phyloP scores from a whole-genome alignment of 441 rosid genomes.

The Euphorbia celastroides region DNA sequence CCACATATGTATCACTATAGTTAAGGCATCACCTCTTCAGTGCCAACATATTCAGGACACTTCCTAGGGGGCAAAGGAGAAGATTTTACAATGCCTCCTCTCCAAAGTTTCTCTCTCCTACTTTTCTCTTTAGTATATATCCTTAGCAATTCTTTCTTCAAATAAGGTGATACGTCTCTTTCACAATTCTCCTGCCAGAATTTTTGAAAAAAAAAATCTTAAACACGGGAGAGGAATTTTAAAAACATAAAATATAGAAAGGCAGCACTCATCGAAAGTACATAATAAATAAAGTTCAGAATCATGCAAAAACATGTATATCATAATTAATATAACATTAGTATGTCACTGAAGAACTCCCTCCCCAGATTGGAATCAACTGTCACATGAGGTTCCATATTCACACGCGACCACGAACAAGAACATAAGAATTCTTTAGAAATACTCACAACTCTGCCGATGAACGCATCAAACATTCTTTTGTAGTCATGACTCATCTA shows the following conservation, averaged over 20 bases:
- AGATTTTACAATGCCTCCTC: slow-evolving; percentile 71
- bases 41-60: slow-evolving; percentile 77
- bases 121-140: slow-evolving; percentile 57
- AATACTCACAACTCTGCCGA: not conserved
- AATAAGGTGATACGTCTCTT: slow-evolving; percentile 50
- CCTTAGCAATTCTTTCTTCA: slow-evolving; percentile 76
- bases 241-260: not conserved
- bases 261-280: not conserved
- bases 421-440: not conserved
- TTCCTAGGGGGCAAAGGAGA: slow-evolving; percentile 63
- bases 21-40: slow-evolving; percentile 69
- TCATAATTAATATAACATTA: not conserved
- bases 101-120: slow-evolving; percentile 86
- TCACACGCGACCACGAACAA: no score
- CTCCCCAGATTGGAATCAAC: slow-evolving; percentile 3
- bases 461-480: not conserved
- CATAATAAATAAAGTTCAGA: not conserved
- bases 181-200: slow-evolving; percentile 42
- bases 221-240: slow-evolving; percentile 1
- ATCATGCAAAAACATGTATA: not conserved
- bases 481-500: not conserved
- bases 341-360: not conserved
- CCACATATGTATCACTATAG: slow-evolving; percentile 7
- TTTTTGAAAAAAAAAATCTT: slow-evolving; percentile 12
- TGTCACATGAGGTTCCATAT: not conserved